Evolutionary conservation across 164 flowering plant species (phyloP).

Genomic region (Tetrastigma voinierianum): DNA sequence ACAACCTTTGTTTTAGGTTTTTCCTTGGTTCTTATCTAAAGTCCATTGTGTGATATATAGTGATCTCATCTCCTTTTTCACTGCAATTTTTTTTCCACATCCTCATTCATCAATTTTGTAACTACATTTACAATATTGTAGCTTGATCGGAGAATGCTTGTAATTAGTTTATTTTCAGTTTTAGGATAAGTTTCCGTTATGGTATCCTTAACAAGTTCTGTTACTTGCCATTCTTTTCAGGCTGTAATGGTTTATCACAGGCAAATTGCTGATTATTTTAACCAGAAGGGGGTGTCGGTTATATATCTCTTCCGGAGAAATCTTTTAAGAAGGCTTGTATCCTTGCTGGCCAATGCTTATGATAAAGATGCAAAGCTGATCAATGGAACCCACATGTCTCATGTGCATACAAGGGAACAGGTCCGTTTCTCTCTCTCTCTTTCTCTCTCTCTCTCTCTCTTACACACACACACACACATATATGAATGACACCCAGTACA

Average conservation of each 20-base stretch:
- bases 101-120: neutral
- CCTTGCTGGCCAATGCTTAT: constrained; percentile 10
- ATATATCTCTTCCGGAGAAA: constrained; percentile 14
- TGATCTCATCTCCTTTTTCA: neutral
- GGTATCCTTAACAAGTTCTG: neutral
- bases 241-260: constrained; percentile 3
- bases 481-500: too few relatives aligned
- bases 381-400: constrained; percentile 16
- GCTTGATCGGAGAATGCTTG: neutral
- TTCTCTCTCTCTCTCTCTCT: too few relatives aligned
- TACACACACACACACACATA: too few relatives aligned
- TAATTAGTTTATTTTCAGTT: neutral
- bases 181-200: neutral
- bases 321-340: constrained; percentile 9
- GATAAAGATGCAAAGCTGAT: constrained; percentile 10
- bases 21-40: neutral
- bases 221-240: neutral
- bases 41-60: neutral
- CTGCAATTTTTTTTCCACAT: neutral
- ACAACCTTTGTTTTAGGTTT: too few relatives aligned
- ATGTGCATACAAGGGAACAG: constrained; percentile 13
- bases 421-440: constrained; percentile 1
- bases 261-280: constrained; percentile 11
- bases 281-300: constrained; percentile 7
- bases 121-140: neutral